Conservation (phyloP, 2,329 filamentous ascomycete genomes). For the Pestalotiopsis sp. region DNA sequence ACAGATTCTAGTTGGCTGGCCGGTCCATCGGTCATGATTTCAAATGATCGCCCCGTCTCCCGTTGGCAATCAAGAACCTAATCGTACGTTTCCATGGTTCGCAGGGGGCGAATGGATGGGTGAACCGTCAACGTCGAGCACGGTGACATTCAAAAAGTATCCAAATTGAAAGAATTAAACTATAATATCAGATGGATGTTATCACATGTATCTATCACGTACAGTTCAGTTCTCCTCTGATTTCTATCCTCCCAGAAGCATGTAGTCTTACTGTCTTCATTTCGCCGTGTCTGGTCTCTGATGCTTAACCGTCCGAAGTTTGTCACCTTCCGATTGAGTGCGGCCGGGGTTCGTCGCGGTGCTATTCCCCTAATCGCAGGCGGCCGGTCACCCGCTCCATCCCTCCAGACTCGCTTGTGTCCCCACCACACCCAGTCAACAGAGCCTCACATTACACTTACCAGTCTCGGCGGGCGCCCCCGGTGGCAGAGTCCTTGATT, state of each 20-base stretch:
- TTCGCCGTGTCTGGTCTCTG: background rate
- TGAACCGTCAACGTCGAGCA: background rate
- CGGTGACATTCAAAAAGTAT: background rate
- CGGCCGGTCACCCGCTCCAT: background rate
- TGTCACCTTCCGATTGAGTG: constrained; percentile 12
- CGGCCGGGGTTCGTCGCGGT: background rate
- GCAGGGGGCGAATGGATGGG: background rate
- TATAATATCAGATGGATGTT: background rate
- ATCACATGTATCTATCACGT: background rate
- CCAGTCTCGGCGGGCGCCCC: constrained; percentile 1
- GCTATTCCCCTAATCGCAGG: constrained; percentile 14
- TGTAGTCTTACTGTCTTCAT: background rate
- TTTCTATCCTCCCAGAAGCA: background rate
- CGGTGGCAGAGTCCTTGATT: constrained; percentile 3
- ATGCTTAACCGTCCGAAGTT: constrained; percentile 6
- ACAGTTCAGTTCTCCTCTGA: background rate
- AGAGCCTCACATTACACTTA: constrained; percentile 12
- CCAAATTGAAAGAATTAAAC: background rate
- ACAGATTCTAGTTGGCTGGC: background rate
- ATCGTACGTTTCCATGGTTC: background rate
- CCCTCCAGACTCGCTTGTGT: constrained; percentile 2
- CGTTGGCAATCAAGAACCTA: background rate
- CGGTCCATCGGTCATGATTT: background rate
- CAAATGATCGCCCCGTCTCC: background rate
- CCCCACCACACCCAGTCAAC: background rate